Base-by-base conservation (phyloP, 1,284 basidiomycete species). In the Rhizoctonia solani region DNA sequence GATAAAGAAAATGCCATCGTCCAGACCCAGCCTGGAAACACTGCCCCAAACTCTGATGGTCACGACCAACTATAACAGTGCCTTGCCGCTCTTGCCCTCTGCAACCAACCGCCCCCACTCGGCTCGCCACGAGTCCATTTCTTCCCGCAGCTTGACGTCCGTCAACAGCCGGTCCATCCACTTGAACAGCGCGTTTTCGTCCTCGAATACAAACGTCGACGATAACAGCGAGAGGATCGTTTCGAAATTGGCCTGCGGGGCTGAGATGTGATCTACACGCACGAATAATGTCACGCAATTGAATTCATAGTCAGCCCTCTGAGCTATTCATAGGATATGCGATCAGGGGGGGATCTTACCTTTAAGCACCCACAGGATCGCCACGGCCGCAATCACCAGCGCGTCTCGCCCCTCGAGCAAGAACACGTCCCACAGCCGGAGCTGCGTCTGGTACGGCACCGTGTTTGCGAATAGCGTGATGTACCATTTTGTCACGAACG, bases 401-500 rank as follows among this genome's bases (percentile, higher is more conserved):
- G 95, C 81, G 74, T 99, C 95, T 73, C 87, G 84, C 4, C 97
- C 97, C 71, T 98, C 94, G 23, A 96, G 78, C 53, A 98, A 81
- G 74, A 96, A 90, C 1, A 86, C 92, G 76, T 99, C 96, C 96
- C 96, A 99, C 23, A 99, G 75, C 68, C 97, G 84, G 42, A 99
- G 79, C 79, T 98, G 95, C 49, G 90, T 93, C 77, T 95, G 91
- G 76, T 97, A 99, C 13, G 96, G 95, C n/a, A 99, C 88, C 1
- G 90, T 90, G 75, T 97, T 98, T 59, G 94, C 87, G 74, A 95
- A 96, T 16, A 99, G 81, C 1, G 97, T 99, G 76, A 99, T 99
- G 78, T 98, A 99, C 95, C 96, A 99, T 77, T 98, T 98, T 1
- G 96, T 98, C 32, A 94, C 96, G 77, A 96, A 99, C 16, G 93